Conservation (phyloP, 371 early-diverging fungal species). For the Mucor indicus region DNA sequence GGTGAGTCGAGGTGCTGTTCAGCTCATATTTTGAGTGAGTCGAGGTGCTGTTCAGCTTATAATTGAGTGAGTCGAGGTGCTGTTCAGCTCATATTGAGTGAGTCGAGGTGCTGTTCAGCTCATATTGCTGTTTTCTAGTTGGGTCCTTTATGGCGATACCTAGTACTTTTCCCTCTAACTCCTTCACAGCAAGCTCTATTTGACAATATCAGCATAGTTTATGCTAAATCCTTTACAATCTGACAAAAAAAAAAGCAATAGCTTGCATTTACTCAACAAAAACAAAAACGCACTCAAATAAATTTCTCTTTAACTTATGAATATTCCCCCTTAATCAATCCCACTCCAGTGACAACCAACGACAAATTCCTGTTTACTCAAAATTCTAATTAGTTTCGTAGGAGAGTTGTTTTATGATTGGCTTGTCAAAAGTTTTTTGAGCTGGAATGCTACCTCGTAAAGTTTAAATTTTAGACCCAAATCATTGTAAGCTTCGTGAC, state of each 20-base stretch:
- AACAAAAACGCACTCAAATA: slow-evolving; percentile 4
- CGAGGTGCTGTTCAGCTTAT: no score
- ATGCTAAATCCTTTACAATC: no score
- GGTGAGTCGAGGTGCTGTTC: no score
- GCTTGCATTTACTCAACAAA: no score
- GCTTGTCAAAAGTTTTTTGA: slow-evolving; percentile 10
- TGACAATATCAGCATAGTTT: no score
- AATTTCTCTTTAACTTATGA: slow-evolving; percentile 1
- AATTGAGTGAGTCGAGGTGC: no score
- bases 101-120: no score
- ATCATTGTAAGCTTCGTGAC: slow-evolving; percentile 7
- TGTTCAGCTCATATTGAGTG: no score
- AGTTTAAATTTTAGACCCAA: slow-evolving; percentile 12
- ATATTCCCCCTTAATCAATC: slow-evolving; percentile 3
- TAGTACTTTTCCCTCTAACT: slow-evolving; percentile 7
- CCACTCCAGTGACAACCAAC: slow-evolving; percentile 2
- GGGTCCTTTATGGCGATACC: slow-evolving; percentile 2
- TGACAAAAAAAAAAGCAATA: no score
- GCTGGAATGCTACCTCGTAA: no score
- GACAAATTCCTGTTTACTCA: slow-evolving; percentile 8
- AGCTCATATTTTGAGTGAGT: no score
- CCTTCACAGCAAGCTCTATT: slow-evolving; percentile 3
- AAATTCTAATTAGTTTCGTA: slow-evolving; percentile 3
- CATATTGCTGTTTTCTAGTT: slow-evolving; percentile 2
- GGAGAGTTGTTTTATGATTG: slow-evolving; percentile 7